A percentile compares a stretch with the other conserved stretches of the same genome.
Evolutionary conservation across 23 red algal species (phyloP).

Genomic region (Cyanidiococcus yangmingshanensis): DNA sequence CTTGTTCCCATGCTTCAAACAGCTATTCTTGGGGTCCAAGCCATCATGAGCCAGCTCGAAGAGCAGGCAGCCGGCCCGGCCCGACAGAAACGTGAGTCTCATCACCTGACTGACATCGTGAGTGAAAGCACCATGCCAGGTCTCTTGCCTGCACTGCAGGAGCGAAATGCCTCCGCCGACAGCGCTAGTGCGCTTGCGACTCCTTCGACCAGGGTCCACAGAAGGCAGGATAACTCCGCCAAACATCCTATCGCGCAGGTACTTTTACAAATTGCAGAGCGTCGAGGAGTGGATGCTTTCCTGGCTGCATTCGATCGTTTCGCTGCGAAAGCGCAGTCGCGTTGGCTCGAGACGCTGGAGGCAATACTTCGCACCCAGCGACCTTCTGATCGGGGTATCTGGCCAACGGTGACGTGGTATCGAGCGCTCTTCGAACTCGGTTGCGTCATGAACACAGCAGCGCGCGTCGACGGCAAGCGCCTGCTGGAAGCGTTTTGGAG

Average conservation of each 20-base stretch:
- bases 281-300: background rate
- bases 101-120: no score
- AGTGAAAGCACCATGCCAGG: no score
- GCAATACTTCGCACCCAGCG: background rate
- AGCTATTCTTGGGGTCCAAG: no score
- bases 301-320: background rate
- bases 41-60: no score
- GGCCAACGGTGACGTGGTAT: background rate
- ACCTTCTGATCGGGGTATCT: background rate
- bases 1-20: no score
- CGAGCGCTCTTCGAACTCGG: background rate
- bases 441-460: background rate
- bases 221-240: no score
- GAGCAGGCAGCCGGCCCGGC: no score
- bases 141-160: no score
- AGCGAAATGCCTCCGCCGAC: no score
- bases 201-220: no score
- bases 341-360: background rate
- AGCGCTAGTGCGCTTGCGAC: no score
- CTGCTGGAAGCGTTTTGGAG: background rate
- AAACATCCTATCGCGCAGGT: background rate
- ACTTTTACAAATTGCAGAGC: background rate
- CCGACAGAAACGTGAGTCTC: no score
- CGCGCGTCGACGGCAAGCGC: background rate
- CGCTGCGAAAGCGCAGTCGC: background rate